These are phyloP conservation scores for Tanacetum coccineum DNA, from an alignment of 129 eudicot genomes.

Conservation along the genomic window DNA sequence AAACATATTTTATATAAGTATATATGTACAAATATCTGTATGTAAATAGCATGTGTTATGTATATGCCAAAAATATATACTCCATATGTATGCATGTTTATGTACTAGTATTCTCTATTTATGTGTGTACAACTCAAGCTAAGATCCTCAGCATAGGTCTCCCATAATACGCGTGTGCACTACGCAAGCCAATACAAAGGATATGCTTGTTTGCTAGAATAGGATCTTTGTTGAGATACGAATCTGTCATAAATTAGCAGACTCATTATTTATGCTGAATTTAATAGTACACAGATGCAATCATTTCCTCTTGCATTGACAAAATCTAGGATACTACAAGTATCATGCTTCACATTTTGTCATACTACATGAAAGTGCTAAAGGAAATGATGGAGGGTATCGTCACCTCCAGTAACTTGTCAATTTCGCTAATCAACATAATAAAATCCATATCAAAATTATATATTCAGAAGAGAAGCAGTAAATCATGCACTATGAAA, in stretches of 20 bases:
- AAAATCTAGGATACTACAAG: neutral
- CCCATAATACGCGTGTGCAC: neutral
- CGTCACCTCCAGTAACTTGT: neutral
- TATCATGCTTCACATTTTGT: neutral
- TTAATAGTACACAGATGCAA: slow-evolving; percentile 6
- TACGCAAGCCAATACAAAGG: neutral
- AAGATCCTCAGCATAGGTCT: slow-evolving; percentile 1
- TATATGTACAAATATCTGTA: too few species aligned
- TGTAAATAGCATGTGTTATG: too few species aligned
- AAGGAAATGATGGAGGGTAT: neutral
- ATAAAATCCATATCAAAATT: neutral
- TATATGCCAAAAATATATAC: too few species aligned
- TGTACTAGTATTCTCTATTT: neutral
- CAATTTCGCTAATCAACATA: neutral
- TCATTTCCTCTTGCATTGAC: neutral
- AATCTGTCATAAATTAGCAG: slow-evolving; percentile 9
- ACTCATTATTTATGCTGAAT: neutral
- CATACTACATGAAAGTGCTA: neutral
- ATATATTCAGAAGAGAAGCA: neutral
- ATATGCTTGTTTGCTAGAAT: neutral
- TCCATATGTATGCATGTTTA: neutral
- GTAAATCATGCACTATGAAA: neutral
- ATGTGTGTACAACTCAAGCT: neutral
- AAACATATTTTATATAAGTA: too few species aligned
- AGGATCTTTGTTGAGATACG: neutral